Evolutionary conservation across 176 grass and related monocot species (phyloP).

Genomic region (Neostapfia colusana): DNA sequence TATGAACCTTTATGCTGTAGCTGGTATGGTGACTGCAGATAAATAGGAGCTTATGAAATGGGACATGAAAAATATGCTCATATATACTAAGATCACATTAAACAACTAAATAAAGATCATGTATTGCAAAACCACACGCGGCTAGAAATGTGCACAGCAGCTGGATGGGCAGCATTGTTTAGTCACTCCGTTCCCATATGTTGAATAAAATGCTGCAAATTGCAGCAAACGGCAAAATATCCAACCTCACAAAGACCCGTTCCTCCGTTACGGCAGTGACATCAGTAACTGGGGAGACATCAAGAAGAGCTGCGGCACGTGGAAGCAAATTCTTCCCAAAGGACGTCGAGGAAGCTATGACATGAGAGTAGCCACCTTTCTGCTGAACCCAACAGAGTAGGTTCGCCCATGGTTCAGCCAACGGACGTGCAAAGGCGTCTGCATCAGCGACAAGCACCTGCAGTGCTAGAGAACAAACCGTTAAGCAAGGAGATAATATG

Average conservation of each 20-base stretch:
- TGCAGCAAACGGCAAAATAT: not conserved
- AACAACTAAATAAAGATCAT: not conserved
- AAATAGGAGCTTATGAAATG: not conserved
- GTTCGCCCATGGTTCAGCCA: conserved; percentile 81
- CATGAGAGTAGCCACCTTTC: conserved; percentile 73
- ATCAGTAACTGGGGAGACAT: conserved; percentile 92
- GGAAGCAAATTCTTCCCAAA: conserved; percentile 98
- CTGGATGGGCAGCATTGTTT: not conserved
- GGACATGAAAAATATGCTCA: not conserved
- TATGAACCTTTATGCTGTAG: not conserved
- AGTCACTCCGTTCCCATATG: not conserved
- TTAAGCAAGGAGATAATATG: conserved; percentile 1
- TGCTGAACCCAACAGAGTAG: conserved; percentile 69
- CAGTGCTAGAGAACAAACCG: conserved; percentile 4
- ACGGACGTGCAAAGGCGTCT: conserved; percentile 58
- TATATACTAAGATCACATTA: not conserved
- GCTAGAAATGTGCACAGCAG: not conserved
- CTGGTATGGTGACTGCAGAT: not conserved
- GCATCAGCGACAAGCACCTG: conserved; percentile 87
- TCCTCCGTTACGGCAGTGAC: conserved; percentile 68
- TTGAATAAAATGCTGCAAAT: conserved; percentile 9
- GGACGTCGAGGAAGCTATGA: conserved; percentile 74
- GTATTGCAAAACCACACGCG: not conserved
- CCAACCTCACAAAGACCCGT: conserved; percentile 75
- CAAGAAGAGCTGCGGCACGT: conserved; percentile 76